Conservation (phyloP, 352 stramenopile species). For the Phytophthora crassamura region DNA sequence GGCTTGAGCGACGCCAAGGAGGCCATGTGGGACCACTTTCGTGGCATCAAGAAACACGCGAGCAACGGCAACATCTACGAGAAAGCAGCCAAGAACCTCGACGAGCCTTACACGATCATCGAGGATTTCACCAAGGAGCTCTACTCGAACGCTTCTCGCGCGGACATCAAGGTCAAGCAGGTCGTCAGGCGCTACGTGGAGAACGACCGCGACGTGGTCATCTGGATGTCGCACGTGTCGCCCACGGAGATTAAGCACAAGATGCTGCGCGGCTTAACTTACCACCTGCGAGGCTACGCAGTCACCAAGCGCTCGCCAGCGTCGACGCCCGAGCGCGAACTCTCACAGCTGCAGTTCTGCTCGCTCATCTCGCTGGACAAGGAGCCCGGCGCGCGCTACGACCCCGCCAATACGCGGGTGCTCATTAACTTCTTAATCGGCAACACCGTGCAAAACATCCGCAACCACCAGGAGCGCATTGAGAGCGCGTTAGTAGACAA, state of each 20-base stretch:
- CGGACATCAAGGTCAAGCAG: constrained; percentile 59
- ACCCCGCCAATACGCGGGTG: constrained; percentile 33
- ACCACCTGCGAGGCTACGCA: constrained; percentile 63
- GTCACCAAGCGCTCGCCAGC: constrained; percentile 48
- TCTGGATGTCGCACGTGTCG: constrained; percentile 63
- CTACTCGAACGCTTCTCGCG: constrained; percentile 50
- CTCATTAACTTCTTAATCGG: constrained; percentile 57
- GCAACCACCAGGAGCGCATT: constrained; percentile 48
- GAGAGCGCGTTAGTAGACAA: constrained; percentile 44
- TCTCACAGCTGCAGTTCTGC: constrained; percentile 60
- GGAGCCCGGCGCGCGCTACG: constrained; percentile 29
- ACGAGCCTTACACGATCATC: constrained; percentile 58
- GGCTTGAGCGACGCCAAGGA: constrained; percentile 18
- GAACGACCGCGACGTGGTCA: constrained; percentile 59
- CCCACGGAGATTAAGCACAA: constrained; percentile 60
- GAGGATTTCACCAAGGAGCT: constrained; percentile 69
- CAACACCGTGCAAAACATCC: constrained; percentile 46
- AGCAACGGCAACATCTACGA: constrained; percentile 38
- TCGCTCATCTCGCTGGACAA: constrained; percentile 59
- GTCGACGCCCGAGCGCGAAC: constrained; percentile 34
- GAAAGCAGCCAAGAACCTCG: constrained; percentile 36
- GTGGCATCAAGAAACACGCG: constrained; percentile 35
- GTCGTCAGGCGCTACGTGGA: constrained; percentile 65
- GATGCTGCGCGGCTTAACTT: constrained; percentile 38
- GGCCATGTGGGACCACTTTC: constrained; percentile 37